Evolutionary conservation across 768 basidiomycete species (phyloP).

Genomic region (Chalciporus piperatus): DNA sequence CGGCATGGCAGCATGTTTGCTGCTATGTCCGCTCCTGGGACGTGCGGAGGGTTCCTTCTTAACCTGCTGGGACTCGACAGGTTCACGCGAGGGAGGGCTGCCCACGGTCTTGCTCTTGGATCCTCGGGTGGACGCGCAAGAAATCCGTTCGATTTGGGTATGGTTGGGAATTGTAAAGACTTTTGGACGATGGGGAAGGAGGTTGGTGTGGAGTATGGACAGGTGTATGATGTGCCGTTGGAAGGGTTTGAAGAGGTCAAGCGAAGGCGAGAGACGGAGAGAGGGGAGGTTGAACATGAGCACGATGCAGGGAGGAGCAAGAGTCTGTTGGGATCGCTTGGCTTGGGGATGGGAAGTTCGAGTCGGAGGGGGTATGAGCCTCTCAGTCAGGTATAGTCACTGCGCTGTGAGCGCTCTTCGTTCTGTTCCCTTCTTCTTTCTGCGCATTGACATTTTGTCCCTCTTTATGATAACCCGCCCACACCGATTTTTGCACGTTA

Average conservation of each 20-base stretch:
- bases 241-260: slow-evolving; percentile 84
- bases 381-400: slow-evolving; percentile 26
- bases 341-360: slow-evolving; percentile 36
- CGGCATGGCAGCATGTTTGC: slow-evolving; percentile 37
- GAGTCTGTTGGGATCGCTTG: slow-evolving; percentile 34
- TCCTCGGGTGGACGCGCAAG: slow-evolving; percentile 51
- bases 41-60: slow-evolving; percentile 65
- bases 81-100: slow-evolving; percentile 89
- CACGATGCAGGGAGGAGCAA: slow-evolving; percentile 45
- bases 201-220: slow-evolving; percentile 87
- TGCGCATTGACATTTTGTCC: no score
- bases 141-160: slow-evolving; percentile 91
- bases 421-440: background rate
- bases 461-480: no score
- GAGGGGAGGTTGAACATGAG: slow-evolving; percentile 36
- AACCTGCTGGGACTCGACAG: slow-evolving; percentile 90
- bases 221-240: slow-evolving; percentile 81
- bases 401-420: background rate
- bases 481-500: no score
- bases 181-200: slow-evolving; percentile 90
- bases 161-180: slow-evolving; percentile 80
- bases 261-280: slow-evolving; percentile 52
- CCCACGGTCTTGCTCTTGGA: slow-evolving; percentile 78
- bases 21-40: slow-evolving; percentile 31
- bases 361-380: slow-evolving; percentile 35